Evolutionary conservation across 2,329 filamentous ascomycete genomes (phyloP), one percentile per base, ranked within the genome.

Genomic region (Beauveria brongniartii): DNA sequence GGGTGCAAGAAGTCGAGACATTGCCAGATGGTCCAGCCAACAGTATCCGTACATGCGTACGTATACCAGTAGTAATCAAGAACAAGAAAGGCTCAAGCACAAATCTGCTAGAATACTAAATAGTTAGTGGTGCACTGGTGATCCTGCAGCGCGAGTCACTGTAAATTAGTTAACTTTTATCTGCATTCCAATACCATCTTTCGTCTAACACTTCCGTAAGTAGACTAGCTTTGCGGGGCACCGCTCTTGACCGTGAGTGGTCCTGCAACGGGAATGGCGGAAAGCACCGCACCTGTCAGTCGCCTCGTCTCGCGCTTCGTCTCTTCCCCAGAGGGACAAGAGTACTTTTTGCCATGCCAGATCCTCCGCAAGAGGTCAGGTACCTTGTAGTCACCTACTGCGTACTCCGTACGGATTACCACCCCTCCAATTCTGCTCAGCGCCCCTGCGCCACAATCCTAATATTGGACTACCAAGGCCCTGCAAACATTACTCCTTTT

Each of bases 241-340:
- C 41, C 6, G 40, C 12, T 43, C 22, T 59, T 18, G 26, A 8
- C 28, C 18, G 16, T 53, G 47, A 59, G n/a, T 53, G 47, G 57
- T 16, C 26, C 40, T 12, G 3, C 57, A 52, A 53, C 37, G 57
- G 57, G 34, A 43, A 53, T 52, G 47, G 57, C 57, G 57, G 57
- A 59, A 59, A 54, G 57, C 57, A 26, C 57, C 57, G 57, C 57
- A 59, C 57, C 28, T 59, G 48, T 20, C 55, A 50, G 30, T 55
- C 26, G 41, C 55, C 37, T 59, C 55, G 44, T 22, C 55, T 51
- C n/a, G 56, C 26, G 30, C 48, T 28, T n/a, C 18, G 9, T n/a
- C 48, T n/a, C 16, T 51, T 40, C 43, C 55, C 43, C 54, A 56
- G 54, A 28, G 8, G n/a, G 18, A 7, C 46, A 22, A 28, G 46